Conservation (phyloP, 805 yeast species). For the Priceomyces medius region DNA sequence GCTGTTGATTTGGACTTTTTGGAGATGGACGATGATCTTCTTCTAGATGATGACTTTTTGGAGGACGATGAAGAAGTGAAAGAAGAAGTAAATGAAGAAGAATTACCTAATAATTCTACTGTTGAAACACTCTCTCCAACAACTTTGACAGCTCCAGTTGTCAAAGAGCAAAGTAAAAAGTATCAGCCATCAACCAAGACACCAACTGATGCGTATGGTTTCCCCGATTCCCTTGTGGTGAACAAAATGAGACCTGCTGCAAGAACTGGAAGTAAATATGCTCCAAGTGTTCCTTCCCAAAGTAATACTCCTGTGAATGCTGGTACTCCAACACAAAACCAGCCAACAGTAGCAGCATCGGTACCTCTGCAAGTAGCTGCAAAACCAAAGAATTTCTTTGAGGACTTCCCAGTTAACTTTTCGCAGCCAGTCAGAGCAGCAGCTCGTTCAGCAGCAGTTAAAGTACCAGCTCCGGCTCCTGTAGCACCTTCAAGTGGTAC, state of each 20-base stretch:
- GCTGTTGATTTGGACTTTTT: slow-evolving; percentile 7
- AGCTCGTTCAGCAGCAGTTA: slow-evolving; percentile 26
- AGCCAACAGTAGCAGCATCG: slow-evolving; percentile 4
- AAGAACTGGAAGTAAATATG: slow-evolving; percentile 23
- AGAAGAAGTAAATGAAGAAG: no score
- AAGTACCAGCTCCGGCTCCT: not conserved
- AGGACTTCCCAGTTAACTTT: slow-evolving; percentile 51
- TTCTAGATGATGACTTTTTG: slow-evolving; percentile 38
- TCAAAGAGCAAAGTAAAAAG: not conserved
- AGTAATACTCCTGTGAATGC: not conserved
- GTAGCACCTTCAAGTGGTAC: not conserved
- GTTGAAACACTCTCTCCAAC: not conserved
- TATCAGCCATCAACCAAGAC: slow-evolving; percentile 23
- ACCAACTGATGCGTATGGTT: slow-evolving; percentile 70
- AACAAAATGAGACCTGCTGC: slow-evolving; percentile 40
- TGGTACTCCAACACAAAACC: not conserved
- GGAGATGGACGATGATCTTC: slow-evolving; percentile 31
- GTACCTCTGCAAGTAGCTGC: slow-evolving; percentile 3
- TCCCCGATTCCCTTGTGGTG: slow-evolving; percentile 57
- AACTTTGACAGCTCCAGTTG: not conserved
- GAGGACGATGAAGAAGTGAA: slow-evolving; percentile 20
- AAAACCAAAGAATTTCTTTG: slow-evolving; percentile 49
- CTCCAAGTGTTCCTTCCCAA: slow-evolving; percentile 10
- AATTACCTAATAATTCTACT: not conserved
- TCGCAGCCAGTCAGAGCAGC: slow-evolving; percentile 28